Conservation (phyloP, 2,329 filamentous ascomycete species). For the Pseudogymnoascus sp. region DNA sequence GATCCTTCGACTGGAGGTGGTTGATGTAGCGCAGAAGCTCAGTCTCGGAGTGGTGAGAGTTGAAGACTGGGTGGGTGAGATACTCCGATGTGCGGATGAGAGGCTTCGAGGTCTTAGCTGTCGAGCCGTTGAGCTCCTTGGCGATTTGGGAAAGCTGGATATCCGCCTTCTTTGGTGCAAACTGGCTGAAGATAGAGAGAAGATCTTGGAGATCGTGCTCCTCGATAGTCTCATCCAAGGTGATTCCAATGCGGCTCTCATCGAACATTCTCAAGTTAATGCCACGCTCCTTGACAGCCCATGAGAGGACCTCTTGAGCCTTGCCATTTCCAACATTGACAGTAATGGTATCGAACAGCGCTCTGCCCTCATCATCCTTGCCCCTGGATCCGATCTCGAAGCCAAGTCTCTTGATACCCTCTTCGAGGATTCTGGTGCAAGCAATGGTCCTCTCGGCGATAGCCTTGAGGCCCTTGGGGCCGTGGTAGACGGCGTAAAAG, state of each 20-base stretch:
- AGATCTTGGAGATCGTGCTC: conserved; percentile 49
- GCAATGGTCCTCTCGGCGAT: conserved; percentile 74
- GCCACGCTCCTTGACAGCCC: conserved; percentile 40
- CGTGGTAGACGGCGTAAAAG: conserved; percentile 91
- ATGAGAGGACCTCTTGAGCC: conserved; percentile 43
- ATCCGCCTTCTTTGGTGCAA: conserved; percentile 17
- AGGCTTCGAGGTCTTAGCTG: conserved; percentile 41
- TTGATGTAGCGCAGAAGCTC: conserved; percentile 90
- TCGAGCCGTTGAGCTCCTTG: conserved; percentile 33
- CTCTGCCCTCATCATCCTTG: conserved; percentile 45
- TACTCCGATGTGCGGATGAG: conserved; percentile 67
- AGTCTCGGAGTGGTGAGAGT: conserved; percentile 89
- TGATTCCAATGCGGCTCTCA: conserved; percentile 58
- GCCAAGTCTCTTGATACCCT: conserved; percentile 53
- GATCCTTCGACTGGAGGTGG: conserved; percentile 86
- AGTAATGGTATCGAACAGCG: conserved; percentile 73
- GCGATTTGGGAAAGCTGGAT: conserved; percentile 34
- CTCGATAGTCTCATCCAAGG: conserved; percentile 66
- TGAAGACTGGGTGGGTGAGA: conserved; percentile 88
- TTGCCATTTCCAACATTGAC: conserved; percentile 48
- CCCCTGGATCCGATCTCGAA: conserved; percentile 53
- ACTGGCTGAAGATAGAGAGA: conserved; percentile 44
- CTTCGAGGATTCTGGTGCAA: conserved; percentile 61
- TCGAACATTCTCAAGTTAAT: conserved; percentile 59
- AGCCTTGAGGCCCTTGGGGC: conserved; percentile 69